phyloP scores from a whole-genome alignment of 345 rosid species.

The Syzygium grande region DNA sequence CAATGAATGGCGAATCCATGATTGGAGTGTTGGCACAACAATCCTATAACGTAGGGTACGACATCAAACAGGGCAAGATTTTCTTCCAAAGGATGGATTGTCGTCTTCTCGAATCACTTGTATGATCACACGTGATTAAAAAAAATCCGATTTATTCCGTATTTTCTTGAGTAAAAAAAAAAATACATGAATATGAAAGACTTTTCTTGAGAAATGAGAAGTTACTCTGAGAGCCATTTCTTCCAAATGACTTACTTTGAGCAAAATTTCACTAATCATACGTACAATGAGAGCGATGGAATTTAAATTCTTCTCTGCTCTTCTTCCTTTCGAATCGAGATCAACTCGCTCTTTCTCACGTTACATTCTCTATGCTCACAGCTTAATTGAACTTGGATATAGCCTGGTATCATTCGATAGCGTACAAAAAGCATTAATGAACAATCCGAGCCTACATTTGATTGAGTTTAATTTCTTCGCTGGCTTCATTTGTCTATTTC shows the following conservation, averaged over 20 bases:
- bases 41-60: slow-evolving; percentile 29
- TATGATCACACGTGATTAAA: neutral
- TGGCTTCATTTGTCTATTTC: no score
- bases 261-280: no score
- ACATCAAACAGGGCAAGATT: slow-evolving; percentile 10
- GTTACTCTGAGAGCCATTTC: neutral
- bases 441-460: no score
- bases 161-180: no score
- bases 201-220: neutral
- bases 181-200: no score
- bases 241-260: neutral
- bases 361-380: no score
- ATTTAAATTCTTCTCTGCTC: neutral
- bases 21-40: slow-evolving; percentile 43
- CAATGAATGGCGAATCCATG: neutral
- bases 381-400: no score
- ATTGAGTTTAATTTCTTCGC: no score
- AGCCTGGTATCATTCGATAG: no score
- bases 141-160: no score
- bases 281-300: no score
- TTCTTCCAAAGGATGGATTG: slow-evolving; percentile 32
- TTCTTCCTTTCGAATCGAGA: neutral
- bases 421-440: no score
- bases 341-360: neutral
- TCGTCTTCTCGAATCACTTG: slow-evolving; percentile 14